Evolutionary conservation across 139 green algal species (phyloP), one percentile per base, ranked within the genome.

Genomic region (Monoraphidium neglectum): DNA sequence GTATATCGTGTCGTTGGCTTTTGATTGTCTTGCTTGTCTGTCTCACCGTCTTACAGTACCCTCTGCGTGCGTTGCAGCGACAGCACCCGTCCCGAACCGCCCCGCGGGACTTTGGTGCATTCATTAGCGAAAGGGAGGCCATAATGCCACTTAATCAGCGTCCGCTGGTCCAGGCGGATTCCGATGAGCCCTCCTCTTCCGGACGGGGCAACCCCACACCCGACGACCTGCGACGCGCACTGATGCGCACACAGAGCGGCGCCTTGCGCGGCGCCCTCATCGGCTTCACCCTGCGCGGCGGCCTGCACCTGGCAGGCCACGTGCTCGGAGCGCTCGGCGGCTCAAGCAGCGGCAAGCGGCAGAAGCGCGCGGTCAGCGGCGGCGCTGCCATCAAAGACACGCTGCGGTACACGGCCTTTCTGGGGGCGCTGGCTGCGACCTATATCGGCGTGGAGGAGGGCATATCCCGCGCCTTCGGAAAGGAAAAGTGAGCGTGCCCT

Each of bases 371-470:
- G n/a, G 35, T 75, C 16, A 70, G 51, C 15, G 37, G 84, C 6
- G 54, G 33, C 24, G 69, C 82, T 15, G 77, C 83, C 5, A 2
- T 92, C 0, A 49, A 66, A 1, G 92, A 97, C 37, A 92, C 91
- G 0, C 33, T 83, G 13, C 78, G 84, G n/a, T 94, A 89, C 65
- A 89, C 83, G 15, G 83, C 83, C 0, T 95, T 95, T 67, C 72
- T 98, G 68, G 93, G 78, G 32, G 47, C 74, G 4, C 88, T 94
- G 57, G 88, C 77, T 24, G 88, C 81, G n/a, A 70, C 85, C 0
- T 94, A 89, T 73, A 91, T 96, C 0, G 69, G 65, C 0, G 82
- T 88, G 4, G 93, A 98, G 59, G 93, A 98, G 74, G 81, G 76
- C 40, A 87, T 97, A 2, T 89, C 89, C 10, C 71, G 84, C 8